phyloP scores from a whole-genome alignment of 169 alveolate genomes.

The Cryptosporidium bovis region DNA sequence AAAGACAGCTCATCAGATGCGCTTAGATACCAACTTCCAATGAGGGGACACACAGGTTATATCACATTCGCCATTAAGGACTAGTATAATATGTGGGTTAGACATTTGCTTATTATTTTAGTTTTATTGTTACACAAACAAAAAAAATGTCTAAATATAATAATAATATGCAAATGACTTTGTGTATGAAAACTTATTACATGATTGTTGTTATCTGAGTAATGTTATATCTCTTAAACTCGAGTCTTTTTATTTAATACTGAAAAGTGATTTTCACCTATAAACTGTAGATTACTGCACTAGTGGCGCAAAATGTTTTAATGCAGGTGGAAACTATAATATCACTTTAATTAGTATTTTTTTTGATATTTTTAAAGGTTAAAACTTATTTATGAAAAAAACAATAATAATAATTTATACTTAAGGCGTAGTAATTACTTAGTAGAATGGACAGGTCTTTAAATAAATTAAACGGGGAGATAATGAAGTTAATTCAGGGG shows the following conservation, averaged over 20 bases:
- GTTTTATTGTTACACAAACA: background rate
- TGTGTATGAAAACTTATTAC: too few relatives aligned
- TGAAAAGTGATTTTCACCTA: too few relatives aligned
- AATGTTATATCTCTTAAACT: too few relatives aligned
- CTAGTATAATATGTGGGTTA: background rate
- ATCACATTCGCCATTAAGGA: constrained; percentile 56
- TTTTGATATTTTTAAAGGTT: background rate
- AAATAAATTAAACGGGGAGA: constrained; percentile 20
- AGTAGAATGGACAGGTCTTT: background rate
- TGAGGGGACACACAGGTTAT: constrained; percentile 74
- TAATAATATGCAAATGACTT: background rate
- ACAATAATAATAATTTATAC: background rate
- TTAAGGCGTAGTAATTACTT: background rate
- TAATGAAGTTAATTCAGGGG: constrained; percentile 1
- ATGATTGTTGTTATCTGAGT: too few relatives aligned
- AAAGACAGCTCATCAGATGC: constrained; percentile 47
- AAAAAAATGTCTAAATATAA: background rate
- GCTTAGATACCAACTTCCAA: constrained; percentile 69
- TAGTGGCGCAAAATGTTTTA: too few relatives aligned
- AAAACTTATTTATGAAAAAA: background rate
- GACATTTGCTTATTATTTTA: background rate
- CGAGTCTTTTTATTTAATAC: too few relatives aligned
- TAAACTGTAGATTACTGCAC: too few relatives aligned
- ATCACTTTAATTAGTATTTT: background rate
- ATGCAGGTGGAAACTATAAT: too few relatives aligned